Percentiles rank a stretch among this genome's conserved stretches.
These are phyloP conservation scores for Melampsora occidentalis DNA, from an alignment of 1,284 basidiomycete species.

Conservation along the genomic window DNA sequence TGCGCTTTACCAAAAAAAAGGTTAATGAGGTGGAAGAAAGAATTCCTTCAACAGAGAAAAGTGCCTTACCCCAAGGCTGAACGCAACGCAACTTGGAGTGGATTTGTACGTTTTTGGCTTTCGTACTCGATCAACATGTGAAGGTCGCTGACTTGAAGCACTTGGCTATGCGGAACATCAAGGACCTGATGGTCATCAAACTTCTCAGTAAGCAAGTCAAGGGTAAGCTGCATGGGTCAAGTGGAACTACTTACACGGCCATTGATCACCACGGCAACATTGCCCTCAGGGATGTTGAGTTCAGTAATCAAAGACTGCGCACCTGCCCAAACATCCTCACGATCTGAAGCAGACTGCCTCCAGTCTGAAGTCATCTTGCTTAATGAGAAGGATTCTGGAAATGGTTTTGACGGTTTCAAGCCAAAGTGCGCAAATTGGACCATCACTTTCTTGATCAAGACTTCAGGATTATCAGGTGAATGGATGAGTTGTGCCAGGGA, in stretches of 20 bases:
- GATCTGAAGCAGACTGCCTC: slow-evolving; percentile 24
- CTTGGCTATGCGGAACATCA: background rate
- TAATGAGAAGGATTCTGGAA: slow-evolving; percentile 9
- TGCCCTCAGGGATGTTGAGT: slow-evolving; percentile 62
- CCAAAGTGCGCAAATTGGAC: slow-evolving; percentile 10
- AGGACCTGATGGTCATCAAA: background rate
- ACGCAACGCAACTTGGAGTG: slow-evolving; percentile 8
- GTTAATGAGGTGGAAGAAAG: background rate
- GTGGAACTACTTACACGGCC: slow-evolving; percentile 63
- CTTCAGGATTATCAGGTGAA: slow-evolving; percentile 8
- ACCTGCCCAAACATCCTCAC: slow-evolving; percentile 21
- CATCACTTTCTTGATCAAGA: background rate
- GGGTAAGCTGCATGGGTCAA: background rate
- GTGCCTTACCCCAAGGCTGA: background rate
- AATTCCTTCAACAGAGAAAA: background rate
- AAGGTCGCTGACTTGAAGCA: slow-evolving; percentile 20
- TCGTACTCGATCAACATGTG: slow-evolving; percentile 39
- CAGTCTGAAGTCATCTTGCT: background rate
- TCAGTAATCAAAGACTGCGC: slow-evolving; percentile 42
- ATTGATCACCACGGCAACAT: slow-evolving; percentile 69
- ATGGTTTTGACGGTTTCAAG: slow-evolving; percentile 39
- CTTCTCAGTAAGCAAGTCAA: background rate
- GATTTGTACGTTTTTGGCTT: slow-evolving; percentile 23
- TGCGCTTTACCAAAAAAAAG: background rate
- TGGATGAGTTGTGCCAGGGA: slow-evolving; percentile 37